Conservation (phyloP, 2,329 filamentous ascomycete species). For the Xylaria sp. region DNA sequence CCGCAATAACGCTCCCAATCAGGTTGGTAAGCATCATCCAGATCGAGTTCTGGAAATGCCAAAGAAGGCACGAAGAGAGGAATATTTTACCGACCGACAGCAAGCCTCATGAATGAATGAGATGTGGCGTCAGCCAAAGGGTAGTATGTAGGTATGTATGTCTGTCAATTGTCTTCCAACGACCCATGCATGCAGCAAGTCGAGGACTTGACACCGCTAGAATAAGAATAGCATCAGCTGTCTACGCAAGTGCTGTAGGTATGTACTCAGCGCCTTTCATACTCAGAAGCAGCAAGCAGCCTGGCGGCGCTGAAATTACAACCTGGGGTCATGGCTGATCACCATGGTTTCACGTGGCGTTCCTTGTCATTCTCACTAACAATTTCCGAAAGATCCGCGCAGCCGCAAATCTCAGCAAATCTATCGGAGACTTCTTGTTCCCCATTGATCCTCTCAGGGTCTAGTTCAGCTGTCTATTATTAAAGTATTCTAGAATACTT, state of each 20-base stretch:
- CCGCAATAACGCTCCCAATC: constrained; percentile 7
- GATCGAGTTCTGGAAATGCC: neutral
- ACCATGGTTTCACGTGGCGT: constrained; percentile 37
- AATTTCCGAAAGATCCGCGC: constrained; percentile 38
- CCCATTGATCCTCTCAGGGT: constrained; percentile 13
- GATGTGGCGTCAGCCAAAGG: constrained; percentile 19
- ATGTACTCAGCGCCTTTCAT: too few species aligned
- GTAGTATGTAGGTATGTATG: constrained; percentile 13
- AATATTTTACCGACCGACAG: constrained; percentile 22
- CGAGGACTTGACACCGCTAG: constrained; percentile 2
- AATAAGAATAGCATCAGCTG: constrained; percentile 22
- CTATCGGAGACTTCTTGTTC: neutral
- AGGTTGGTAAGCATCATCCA: neutral
- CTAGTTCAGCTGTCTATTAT: neutral
- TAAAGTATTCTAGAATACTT: constrained; percentile 7
- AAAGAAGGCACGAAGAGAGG: constrained; percentile 4
- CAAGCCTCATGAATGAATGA: neutral
- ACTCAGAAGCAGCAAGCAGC: neutral
- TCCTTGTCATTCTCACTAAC: constrained; percentile 11
- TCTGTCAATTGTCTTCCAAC: constrained; percentile 16
- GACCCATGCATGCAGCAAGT: constrained; percentile 26
- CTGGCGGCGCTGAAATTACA: neutral
- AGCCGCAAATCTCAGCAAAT: constrained; percentile 12
- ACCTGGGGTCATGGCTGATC: constrained; percentile 12
- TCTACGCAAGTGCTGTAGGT: neutral